phyloP scores from a whole-genome alignment of 2,329 filamentous ascomycete genomes.

The Diplodia scrobiculata region DNA sequence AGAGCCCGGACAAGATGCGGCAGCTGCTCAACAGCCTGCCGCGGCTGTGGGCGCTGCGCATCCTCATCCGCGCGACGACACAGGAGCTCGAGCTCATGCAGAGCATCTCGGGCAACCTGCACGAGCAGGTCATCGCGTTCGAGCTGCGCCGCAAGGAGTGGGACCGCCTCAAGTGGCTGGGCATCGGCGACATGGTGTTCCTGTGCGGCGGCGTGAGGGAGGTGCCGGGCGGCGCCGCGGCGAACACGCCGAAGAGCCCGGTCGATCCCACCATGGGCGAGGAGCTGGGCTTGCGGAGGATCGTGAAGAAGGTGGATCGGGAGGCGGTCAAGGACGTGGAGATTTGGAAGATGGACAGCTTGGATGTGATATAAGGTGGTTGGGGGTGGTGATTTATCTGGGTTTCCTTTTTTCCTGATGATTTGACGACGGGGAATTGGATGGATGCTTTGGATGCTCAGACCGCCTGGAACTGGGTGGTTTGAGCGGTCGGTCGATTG shows the following conservation, averaged over 20 bases:
- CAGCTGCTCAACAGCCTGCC: conserved; percentile 44
- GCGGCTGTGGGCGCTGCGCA: conserved; percentile 47
- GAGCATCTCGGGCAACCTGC: conserved; percentile 37
- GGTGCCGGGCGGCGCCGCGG: conserved; percentile 15
- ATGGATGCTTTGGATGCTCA: background rate
- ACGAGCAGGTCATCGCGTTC: conserved; percentile 40
- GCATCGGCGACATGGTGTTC: conserved; percentile 46
- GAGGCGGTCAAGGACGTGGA: conserved; percentile 48
- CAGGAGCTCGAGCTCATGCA: conserved; percentile 38
- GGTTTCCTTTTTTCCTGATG: background rate
- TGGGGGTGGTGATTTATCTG: background rate
- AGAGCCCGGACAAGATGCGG: conserved; percentile 44
- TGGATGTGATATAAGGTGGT: conserved; percentile 33
- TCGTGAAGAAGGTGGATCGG: conserved; percentile 39
- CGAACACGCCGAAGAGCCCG: conserved; percentile 33
- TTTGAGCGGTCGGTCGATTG: too few relatives aligned
- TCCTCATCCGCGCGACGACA: conserved; percentile 41
- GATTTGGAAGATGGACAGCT: conserved; percentile 51
- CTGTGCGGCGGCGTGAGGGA: conserved; percentile 42
- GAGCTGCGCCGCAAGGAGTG: conserved; percentile 44
- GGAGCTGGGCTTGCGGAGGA: conserved; percentile 30
- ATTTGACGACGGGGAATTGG: background rate
- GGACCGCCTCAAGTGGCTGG: conserved; percentile 44
- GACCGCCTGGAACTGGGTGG: background rate
- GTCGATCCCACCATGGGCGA: conserved; percentile 30